phyloP scores from a whole-genome alignment of 2,329 filamentous ascomycete species.

The Epichloe glyceriae region DNA sequence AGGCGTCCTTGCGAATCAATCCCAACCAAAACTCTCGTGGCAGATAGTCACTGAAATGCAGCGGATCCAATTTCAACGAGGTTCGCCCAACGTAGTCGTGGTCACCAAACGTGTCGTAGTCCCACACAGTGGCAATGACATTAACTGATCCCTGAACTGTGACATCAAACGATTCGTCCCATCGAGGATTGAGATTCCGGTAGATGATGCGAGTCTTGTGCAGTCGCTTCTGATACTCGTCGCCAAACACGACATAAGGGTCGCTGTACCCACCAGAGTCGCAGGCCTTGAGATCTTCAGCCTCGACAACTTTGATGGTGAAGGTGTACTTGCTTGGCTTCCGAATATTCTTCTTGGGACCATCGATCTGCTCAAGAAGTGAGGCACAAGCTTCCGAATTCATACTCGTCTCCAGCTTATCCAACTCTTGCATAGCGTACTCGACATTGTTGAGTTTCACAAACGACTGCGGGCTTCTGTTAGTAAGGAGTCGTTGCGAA shows the following conservation, averaged over 20 bases:
- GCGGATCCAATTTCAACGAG: conserved; percentile 95
- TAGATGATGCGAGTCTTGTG: conserved; percentile 90
- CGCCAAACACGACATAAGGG: conserved; percentile 90
- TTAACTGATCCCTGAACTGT: conserved; percentile 85
- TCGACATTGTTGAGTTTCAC: conserved; percentile 98
- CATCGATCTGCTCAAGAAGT: conserved; percentile 61
- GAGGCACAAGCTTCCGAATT: conserved; percentile 85
- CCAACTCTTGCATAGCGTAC: conserved; percentile 82
- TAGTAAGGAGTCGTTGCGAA: conserved; percentile 12
- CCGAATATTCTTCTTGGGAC: conserved; percentile 50
- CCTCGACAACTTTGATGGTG: conserved; percentile 96
- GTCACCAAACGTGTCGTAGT: conserved; percentile 93
- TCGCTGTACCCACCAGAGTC: conserved; percentile 90
- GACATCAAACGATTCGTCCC: conserved; percentile 96
- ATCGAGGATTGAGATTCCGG: conserved; percentile 80
- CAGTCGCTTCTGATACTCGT: conserved; percentile 94
- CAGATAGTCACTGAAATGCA: conserved; percentile 90
- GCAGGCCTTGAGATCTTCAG: conserved; percentile 95
- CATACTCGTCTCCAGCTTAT: conserved; percentile 78
- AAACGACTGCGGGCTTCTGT: conserved; percentile 54
- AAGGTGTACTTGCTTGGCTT: conserved; percentile 86
- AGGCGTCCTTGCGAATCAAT: conserved; percentile 84
- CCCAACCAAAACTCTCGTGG: conserved; percentile 97
- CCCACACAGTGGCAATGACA: conserved; percentile 94
- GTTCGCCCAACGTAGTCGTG: conserved; percentile 95